Percentiles rank a stretch among this genome's conserved stretches.
phyloP scores from a whole-genome alignment of 441 rosid genomes.

The Viola pubescens region DNA sequence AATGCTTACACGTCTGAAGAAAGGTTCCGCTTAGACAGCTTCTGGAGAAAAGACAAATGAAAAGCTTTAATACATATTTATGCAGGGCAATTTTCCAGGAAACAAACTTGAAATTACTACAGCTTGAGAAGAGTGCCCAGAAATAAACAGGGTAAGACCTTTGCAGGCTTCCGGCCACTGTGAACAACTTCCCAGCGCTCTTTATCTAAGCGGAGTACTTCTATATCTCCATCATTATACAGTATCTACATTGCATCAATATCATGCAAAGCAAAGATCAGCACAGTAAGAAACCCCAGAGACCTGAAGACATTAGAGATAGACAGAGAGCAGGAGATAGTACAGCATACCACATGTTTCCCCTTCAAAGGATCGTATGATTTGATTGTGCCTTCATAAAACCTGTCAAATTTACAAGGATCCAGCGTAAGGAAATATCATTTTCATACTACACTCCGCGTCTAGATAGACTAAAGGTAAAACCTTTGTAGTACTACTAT shows the following conservation, averaged over 20 bases:
- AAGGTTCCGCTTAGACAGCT: too few relatives aligned
- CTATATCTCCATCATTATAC: constrained; percentile 96
- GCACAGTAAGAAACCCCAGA: not conserved
- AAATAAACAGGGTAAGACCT: constrained; percentile 43
- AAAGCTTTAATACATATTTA: too few relatives aligned
- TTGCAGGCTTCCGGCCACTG: constrained; percentile 47
- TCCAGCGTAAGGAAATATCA: not conserved
- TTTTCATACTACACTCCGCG: too few relatives aligned
- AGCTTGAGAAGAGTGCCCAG: constrained; percentile 11
- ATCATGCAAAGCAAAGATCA: not conserved
- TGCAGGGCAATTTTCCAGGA: constrained; percentile 2
- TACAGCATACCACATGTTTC: constrained; percentile 81
- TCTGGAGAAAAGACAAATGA: too few relatives aligned
- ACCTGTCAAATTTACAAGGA: constrained; percentile 49
- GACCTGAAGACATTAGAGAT: constrained; percentile 7
- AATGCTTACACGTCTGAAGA: too few relatives aligned
- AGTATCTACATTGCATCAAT: constrained; percentile 47
- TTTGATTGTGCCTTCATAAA: constrained; percentile 89
- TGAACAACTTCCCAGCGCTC: constrained; percentile 92
- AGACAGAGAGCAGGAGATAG: constrained; percentile 12
- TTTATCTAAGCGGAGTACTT: constrained; percentile 78
- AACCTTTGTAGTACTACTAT: not conserved
- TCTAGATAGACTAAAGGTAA: not conserved
- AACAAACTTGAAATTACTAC: constrained; percentile 1
- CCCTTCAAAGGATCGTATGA: constrained; percentile 80